These are phyloP conservation scores for Vaucheria bursata DNA, from an alignment of 352 stramenopile species.

Conservation along the genomic window DNA sequence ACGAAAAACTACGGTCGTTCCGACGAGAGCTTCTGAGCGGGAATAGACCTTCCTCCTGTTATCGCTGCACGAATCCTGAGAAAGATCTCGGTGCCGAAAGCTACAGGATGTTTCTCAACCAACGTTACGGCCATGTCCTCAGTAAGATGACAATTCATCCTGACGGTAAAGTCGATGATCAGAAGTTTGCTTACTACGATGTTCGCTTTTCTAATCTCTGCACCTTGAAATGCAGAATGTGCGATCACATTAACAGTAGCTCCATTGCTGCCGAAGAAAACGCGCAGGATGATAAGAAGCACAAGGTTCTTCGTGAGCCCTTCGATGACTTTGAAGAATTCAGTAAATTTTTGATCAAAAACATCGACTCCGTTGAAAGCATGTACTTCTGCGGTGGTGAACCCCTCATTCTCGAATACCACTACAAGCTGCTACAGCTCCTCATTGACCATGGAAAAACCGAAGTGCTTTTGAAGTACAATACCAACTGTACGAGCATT, in stretches of 20 bases:
- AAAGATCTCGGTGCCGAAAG: too few relatives aligned
- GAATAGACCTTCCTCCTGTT: too few relatives aligned
- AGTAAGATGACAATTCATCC: too few relatives aligned
- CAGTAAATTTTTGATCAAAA: background rate
- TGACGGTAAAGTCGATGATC: too few relatives aligned
- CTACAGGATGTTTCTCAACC: too few relatives aligned
- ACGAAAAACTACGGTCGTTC: too few relatives aligned
- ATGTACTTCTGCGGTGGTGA: background rate
- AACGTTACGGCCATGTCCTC: too few relatives aligned
- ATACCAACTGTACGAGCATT: background rate
- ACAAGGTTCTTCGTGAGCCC: background rate
- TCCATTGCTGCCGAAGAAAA: background rate
- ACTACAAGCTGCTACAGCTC: background rate
- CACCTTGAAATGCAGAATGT: background rate
- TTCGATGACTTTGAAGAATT: too few relatives aligned
- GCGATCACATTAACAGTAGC: background rate
- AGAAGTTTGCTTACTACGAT: background rate
- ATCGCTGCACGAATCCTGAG: too few relatives aligned
- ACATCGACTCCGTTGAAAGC: background rate
- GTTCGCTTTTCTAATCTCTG: background rate
- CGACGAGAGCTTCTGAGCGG: too few relatives aligned
- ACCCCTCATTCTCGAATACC: background rate
- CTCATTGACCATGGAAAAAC: background rate
- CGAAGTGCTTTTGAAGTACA: background rate
- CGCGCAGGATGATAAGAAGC: too few relatives aligned